Percentiles rank a stretch among this genome's conserved stretches.
phyloP scores from a whole-genome alignment of 1,284 basidiomycete genomes.

The Fomitopsis betulina region DNA sequence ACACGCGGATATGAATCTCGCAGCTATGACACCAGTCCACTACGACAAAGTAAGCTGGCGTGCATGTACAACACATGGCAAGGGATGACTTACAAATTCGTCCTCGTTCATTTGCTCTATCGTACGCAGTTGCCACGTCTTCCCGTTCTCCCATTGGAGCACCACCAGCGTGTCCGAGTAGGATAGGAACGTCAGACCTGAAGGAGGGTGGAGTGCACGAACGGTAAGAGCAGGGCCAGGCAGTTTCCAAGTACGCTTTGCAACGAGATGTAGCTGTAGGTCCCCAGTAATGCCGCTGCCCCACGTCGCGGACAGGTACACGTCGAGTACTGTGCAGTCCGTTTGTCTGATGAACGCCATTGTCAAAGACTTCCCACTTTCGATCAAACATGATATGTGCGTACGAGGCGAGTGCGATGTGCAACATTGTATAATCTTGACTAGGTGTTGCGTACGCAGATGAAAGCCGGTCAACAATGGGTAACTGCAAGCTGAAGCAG shows the following conservation, averaged over 20 bases:
- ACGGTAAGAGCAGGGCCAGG: constrained; percentile 24
- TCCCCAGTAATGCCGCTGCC: no score
- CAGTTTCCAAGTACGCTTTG: constrained; percentile 10
- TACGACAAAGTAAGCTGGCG: constrained; percentile 15
- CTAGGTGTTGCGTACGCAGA: constrained; percentile 29
- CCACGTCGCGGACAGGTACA: constrained; percentile 4
- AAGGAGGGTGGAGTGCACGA: constrained; percentile 29
- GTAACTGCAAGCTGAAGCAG: constrained; percentile 2
- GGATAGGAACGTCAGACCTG: constrained; percentile 28
- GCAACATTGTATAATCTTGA: constrained; percentile 8
- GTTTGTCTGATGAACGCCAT: constrained; percentile 4
- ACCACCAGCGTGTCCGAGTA: constrained; percentile 27
- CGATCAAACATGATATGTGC: not conserved
- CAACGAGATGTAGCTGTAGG: not conserved
- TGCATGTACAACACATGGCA: not conserved
- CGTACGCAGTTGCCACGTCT: constrained; percentile 17
- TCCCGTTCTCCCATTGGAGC: constrained; percentile 26
- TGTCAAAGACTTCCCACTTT: not conserved
- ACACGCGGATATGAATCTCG: constrained; percentile 43
- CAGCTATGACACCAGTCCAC: constrained; percentile 47
- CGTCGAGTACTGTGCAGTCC: constrained; percentile 14
- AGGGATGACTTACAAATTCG: constrained; percentile 21
- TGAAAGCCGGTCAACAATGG: constrained; percentile 15
- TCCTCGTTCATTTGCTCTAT: constrained; percentile 23
- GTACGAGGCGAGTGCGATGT: constrained; percentile 17